Evolutionary conservation across 1,139 yeast species (phyloP), one percentile per base, ranked within the genome.

Genomic region (Protomyces pachydermus): DNA sequence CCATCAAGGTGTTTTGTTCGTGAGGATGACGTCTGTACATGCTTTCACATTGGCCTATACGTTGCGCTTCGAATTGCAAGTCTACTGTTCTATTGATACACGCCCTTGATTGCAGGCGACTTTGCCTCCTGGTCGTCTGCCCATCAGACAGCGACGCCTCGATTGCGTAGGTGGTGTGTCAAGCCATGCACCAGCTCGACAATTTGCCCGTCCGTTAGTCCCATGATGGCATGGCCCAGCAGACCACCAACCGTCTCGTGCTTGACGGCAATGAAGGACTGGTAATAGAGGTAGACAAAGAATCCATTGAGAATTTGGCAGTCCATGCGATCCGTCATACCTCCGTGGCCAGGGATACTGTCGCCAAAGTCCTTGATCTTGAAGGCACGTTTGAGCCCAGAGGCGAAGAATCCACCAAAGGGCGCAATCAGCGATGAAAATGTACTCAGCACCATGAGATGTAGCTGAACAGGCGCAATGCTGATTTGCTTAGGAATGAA

Each of bases 291-390:
- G 74, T 91, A 91, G 54, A 95, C 83, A 74, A 93, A 93, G 52
- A 96, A 90, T 10, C 98, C 99, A 98, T 93, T 93, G 70, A 93
- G 80, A 74, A 93, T 93, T 77, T 93, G 98, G 77, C 99, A 93
- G 77, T 93, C 99, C 80, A 93, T 87, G 77, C 99, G 84, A 75
- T 93, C 99, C 38, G 97, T 91, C 69, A 93, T 85, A 69, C 99
- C 99, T 67, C 99, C 99, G 73, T 93, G 99, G 46, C 99, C 99
- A 10, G 96, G 96, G 68, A 89, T 89, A 20, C 96, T 88, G 73
- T 88, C 91, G 67, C 96, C 96, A 72, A 89, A 89, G 75, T 89
- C 96, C 76, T 89, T 89, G 66, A 91, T 91, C 72, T 95, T 88
- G 78, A 93, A 91, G n/a, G 98, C 91, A 76, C 99, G 85, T 79